These are phyloP conservation scores for Protea cynaroides DNA, from an alignment of 164 flowering plant species.

Conservation along the genomic window DNA sequence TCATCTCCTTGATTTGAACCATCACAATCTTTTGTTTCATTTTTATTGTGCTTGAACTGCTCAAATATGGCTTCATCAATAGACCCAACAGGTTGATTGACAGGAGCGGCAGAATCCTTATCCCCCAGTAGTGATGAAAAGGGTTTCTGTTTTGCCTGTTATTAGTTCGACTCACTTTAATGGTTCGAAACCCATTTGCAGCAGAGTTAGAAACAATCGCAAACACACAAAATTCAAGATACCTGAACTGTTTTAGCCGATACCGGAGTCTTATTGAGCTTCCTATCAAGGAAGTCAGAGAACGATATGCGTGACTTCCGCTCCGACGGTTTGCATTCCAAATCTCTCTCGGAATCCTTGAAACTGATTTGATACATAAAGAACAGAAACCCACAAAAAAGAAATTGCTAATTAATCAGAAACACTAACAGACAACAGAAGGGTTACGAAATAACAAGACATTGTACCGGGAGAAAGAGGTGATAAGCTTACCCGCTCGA, in stretches of 20 bases:
- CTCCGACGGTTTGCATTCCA: slow-evolving; percentile 11
- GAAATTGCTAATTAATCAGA: background rate
- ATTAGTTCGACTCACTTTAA: slow-evolving; percentile 2
- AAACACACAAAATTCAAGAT: background rate
- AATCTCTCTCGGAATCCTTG: slow-evolving; percentile 17
- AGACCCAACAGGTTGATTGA: slow-evolving; percentile 4
- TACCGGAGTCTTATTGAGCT: slow-evolving; percentile 32
- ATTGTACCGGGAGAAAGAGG: background rate
- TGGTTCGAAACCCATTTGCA: background rate
- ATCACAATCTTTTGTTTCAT: slow-evolving; percentile 11
- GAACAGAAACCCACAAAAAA: background rate
- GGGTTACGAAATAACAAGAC: background rate
- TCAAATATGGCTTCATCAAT: slow-evolving; percentile 34
- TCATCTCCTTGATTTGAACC: slow-evolving; percentile 16
- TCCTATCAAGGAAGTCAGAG: slow-evolving; percentile 53
- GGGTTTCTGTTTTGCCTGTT: slow-evolving; percentile 41
- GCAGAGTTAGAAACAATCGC: background rate
- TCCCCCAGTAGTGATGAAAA: slow-evolving; percentile 27
- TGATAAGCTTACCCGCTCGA: slow-evolving; percentile 20
- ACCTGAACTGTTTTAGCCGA: slow-evolving; percentile 41
- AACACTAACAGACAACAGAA: background rate
- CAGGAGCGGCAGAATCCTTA: slow-evolving; percentile 10
- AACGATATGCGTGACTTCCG: slow-evolving; percentile 36
- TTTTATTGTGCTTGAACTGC: slow-evolving; percentile 34
- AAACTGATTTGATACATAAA: slow-evolving; percentile 6